Evolutionary conservation across 345 rosid species (phyloP), one percentile per base, ranked within the genome.

Genomic region (Acer yangbiense): DNA sequence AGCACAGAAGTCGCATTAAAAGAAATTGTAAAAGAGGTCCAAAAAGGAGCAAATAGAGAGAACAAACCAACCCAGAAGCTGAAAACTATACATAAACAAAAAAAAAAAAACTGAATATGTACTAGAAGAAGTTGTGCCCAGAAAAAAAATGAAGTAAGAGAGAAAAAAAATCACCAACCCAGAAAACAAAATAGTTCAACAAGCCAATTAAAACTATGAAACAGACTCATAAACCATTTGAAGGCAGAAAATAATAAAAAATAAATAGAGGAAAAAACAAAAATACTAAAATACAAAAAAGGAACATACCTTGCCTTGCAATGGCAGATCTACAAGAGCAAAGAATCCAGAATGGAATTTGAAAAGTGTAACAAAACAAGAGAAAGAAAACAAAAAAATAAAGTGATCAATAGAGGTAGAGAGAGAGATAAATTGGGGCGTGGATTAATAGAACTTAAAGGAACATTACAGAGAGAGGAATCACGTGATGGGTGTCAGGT

Each of bases 401-500:
- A 54, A 39, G 18, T 71, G 80, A 73, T 74, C 50, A 69, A 76
- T 41, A 21, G 41, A 78, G 66, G n/a, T n/a, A 62, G 54, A 78
- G 66, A 62, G 61, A 75, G 73, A 81, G 70, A 80, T 83, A 54
- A 78, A 77, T 54, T 77, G 87, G 87, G 85, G 86, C 84, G 87
- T 84, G 85, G 77, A 76, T 72, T 73, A 79, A 79, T 78, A 76
- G 65, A 72, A 61, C 78, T 69, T 65, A 23, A 72, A 39, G 78
- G 5, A 74, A 39, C 21, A 12, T 57, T 14, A 46, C 50, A 46
- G 50, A 82, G 78, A 71, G 75, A 80, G 76, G 72, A 85, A 82
- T 76, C 93, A 89, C 92, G 93, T 91, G 93, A 87, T 78, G 81
- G 44, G 75, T 85, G 88, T 85, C 87, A 78, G 86, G 25, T 60